Percentiles rank a stretch among this genome's conserved stretches.
phyloP scores from a whole-genome alignment of 2,329 filamentous ascomycete genomes.

The Exophiala aquamarina region DNA sequence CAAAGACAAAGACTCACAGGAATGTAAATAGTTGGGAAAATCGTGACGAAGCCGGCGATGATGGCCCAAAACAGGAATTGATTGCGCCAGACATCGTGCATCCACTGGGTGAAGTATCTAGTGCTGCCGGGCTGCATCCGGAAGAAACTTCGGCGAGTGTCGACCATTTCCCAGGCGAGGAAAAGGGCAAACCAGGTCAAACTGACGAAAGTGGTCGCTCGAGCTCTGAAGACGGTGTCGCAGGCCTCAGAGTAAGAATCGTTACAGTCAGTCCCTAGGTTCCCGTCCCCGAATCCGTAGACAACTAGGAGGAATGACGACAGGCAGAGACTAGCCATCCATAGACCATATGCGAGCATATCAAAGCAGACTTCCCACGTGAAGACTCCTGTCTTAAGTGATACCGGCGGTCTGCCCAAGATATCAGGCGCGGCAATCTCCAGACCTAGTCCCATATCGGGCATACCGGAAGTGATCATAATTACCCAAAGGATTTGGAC shows the following conservation, averaged over 20 bases:
- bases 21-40: slow-evolving; percentile 63
- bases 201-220: slow-evolving; percentile 71
- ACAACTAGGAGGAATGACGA: slow-evolving; percentile 64
- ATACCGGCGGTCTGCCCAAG: slow-evolving; percentile 70
- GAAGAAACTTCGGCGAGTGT: slow-evolving; percentile 73
- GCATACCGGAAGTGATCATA: slow-evolving; percentile 85
- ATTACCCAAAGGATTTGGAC: slow-evolving; percentile 91
- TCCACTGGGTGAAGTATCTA: slow-evolving; percentile 65
- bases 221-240: slow-evolving; percentile 68
- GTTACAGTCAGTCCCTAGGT: slow-evolving; percentile 63
- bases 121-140: slow-evolving; percentile 66
- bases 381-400: slow-evolving; percentile 66
- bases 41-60: slow-evolving; percentile 55
- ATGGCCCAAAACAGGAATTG: slow-evolving; percentile 69
- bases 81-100: slow-evolving; percentile 68
- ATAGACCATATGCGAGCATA: slow-evolving; percentile 75
- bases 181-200: slow-evolving; percentile 76
- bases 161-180: slow-evolving; percentile 75
- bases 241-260: slow-evolving; percentile 55
- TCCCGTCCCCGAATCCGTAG: slow-evolving; percentile 61
- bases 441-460: slow-evolving; percentile 83
- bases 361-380: slow-evolving; percentile 70
- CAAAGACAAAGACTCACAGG: too few species aligned
- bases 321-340: slow-evolving; percentile 72
- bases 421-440: slow-evolving; percentile 74